A percentile compares a stretch with the other conserved stretches of the same genome.
phyloP scores from a whole-genome alignment of 768 basidiomycete genomes.

The Cystofilobasidium capitatum region DNA sequence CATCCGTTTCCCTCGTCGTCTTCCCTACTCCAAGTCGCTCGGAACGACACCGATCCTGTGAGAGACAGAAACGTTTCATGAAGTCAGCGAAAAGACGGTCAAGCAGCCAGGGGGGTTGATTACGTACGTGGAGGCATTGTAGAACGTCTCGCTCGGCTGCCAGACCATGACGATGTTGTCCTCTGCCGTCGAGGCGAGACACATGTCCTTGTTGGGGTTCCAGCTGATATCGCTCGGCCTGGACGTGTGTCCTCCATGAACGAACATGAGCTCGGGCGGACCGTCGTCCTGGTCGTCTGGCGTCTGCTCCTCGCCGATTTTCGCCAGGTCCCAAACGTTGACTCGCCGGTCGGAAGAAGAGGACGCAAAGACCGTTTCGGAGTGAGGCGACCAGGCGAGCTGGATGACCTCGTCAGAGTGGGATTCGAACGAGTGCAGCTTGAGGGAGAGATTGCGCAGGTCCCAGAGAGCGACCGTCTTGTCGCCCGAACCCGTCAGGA shows the following conservation, averaged over 20 bases:
- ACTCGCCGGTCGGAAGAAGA: constrained; percentile 87
- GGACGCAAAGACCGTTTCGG: constrained; percentile 83
- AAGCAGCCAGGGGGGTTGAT: neutral
- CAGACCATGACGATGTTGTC: constrained; percentile 96
- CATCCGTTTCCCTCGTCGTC: neutral
- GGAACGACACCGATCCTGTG: neutral
- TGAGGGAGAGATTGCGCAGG: constrained; percentile 56
- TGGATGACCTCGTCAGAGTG: constrained; percentile 93
- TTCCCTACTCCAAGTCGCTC: neutral
- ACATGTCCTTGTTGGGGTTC: constrained; percentile 72
- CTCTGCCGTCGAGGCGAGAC: constrained; percentile 76
- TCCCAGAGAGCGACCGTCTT: constrained; percentile 90
- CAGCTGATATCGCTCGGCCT: constrained; percentile 90
- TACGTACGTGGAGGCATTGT: constrained; percentile 65
- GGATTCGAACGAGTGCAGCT: constrained; percentile 79
- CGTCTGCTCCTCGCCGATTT: constrained; percentile 89
- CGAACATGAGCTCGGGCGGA: constrained; percentile 87
- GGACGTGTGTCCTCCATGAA: constrained; percentile 67
- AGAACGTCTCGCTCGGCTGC: constrained; percentile 90
- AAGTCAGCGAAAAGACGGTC: neutral
- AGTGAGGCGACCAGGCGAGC: constrained; percentile 89
- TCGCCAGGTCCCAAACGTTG: constrained; percentile 86
- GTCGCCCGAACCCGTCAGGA: constrained; percentile 88
- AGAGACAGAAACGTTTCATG: neutral
- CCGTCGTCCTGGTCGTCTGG: constrained; percentile 98